A percentile compares a stretch with the other conserved stretches of the same genome.
These are phyloP conservation scores for Lyophyllum semitale DNA, from an alignment of 768 basidiomycete genomes.

Conservation along the genomic window DNA sequence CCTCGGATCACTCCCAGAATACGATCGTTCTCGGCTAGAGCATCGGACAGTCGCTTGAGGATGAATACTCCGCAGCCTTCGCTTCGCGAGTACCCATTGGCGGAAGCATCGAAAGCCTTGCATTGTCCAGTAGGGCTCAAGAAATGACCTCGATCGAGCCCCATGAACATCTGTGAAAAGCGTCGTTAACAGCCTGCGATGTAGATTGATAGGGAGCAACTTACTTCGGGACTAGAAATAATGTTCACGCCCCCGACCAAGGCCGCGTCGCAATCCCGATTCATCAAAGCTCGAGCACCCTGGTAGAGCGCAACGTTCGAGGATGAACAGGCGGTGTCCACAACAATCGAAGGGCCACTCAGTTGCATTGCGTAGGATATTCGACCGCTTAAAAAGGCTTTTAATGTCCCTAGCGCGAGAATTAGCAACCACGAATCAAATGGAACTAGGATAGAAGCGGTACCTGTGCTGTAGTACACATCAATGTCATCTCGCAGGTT, in stretches of 20 bases:
- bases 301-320: constrained; percentile 69
- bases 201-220: constrained; percentile 21
- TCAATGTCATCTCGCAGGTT: constrained; percentile 66
- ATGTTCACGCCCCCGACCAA: constrained; percentile 77
- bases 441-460: constrained; percentile 7
- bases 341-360: constrained; percentile 68
- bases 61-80: constrained; percentile 76
- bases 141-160: constrained; percentile 70
- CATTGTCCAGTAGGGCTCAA: constrained; percentile 67
- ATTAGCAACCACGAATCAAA: neutral
- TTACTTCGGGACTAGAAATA: constrained; percentile 70
- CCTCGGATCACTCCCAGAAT: constrained; percentile 72
- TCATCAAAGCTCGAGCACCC: constrained; percentile 64
- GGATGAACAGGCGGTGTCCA: constrained; percentile 79
- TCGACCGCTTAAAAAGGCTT: constrained; percentile 70
- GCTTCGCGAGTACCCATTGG: constrained; percentile 71
- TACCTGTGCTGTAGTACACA: constrained; percentile 72
- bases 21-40: constrained; percentile 63
- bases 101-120: constrained; percentile 69
- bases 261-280: constrained; percentile 65
- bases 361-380: constrained; percentile 70
- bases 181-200: neutral
- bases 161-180: constrained; percentile 59
- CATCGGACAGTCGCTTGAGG: constrained; percentile 69
- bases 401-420: constrained; percentile 54